Percentiles rank a stretch among this genome's conserved stretches.
These are phyloP conservation scores for Cordyceps cicadae DNA, from an alignment of 2,329 filamentous ascomycete species.

Conservation along the genomic window DNA sequence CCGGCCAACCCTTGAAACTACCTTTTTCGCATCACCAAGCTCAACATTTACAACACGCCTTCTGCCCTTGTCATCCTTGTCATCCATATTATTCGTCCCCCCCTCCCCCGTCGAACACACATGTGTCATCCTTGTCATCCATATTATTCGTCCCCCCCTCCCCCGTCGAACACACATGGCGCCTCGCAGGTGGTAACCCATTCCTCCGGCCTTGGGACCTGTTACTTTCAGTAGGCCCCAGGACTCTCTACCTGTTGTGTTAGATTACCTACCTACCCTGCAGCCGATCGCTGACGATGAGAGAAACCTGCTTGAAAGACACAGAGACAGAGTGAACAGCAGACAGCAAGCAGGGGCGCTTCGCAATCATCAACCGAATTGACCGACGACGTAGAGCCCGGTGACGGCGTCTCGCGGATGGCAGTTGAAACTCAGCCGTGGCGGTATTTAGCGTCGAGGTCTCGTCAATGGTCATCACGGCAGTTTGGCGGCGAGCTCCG, in stretches of 20 bases:
- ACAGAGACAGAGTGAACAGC: background rate
- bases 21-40: background rate
- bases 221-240: too few relatives aligned
- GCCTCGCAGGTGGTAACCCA: background rate
- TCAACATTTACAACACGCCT: background rate
- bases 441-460: too few relatives aligned
- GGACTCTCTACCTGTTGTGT: too few relatives aligned
- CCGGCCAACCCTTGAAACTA: slow-evolving; percentile 4
- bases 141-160: background rate
- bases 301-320: background rate
- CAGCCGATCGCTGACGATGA: background rate
- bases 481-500: background rate
- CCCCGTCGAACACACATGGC: background rate
- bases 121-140: background rate
- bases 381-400: too few relatives aligned
- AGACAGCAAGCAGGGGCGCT: too few relatives aligned
- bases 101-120: background rate
- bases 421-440: too few relatives aligned
- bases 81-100: background rate
- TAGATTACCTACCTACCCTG: background rate
- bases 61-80: background rate
- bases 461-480: background rate
- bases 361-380: too few relatives aligned
- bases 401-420: too few relatives aligned
- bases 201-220: background rate